Conservation (phyloP, 108 stramenopile genomes). For the Epithemia pelagica region DNA sequence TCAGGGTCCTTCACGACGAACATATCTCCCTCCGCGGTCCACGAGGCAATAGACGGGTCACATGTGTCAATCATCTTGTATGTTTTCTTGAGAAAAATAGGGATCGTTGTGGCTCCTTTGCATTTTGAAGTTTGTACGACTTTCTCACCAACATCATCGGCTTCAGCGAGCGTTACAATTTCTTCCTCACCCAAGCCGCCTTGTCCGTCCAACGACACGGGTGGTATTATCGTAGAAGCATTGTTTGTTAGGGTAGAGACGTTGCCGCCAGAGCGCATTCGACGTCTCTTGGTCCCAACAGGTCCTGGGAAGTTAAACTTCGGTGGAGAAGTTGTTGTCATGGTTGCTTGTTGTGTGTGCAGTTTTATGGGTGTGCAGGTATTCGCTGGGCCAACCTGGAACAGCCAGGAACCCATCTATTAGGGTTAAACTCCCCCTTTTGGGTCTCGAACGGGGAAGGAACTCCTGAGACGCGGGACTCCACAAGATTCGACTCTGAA, state of each 20-base stretch:
- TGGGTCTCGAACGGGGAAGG: too few species aligned
- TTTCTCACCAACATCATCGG: slow-evolving; percentile 27
- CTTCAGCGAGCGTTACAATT: slow-evolving; percentile 2
- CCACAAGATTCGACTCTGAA: too few species aligned
- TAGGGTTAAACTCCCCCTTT: too few species aligned
- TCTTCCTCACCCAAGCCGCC: neutral
- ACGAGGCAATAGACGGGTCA: slow-evolving; percentile 57
- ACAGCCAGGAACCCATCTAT: neutral
- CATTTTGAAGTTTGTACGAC: slow-evolving; percentile 40
- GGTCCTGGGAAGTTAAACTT: slow-evolving; percentile 41
- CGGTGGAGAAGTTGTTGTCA: neutral
- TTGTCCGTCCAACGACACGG: neutral
- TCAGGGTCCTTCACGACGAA: slow-evolving; percentile 85
- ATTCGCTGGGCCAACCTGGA: neutral
- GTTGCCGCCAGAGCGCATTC: slow-evolving; percentile 47
- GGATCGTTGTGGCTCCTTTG: slow-evolving; percentile 57
- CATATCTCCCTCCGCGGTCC: slow-evolving; percentile 76
- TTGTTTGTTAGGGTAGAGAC: slow-evolving; percentile 42
- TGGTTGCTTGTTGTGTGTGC: neutral
- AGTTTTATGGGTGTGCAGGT: neutral
- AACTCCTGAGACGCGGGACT: too few species aligned
- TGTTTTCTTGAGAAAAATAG: slow-evolving; percentile 83
- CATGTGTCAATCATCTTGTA: slow-evolving; percentile 84
- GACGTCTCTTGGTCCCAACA: slow-evolving; percentile 40
- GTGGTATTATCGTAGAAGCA: slow-evolving; percentile 9